phyloP scores from a whole-genome alignment of 176 grass and related monocot genomes.

The Dactylis glomerata region DNA sequence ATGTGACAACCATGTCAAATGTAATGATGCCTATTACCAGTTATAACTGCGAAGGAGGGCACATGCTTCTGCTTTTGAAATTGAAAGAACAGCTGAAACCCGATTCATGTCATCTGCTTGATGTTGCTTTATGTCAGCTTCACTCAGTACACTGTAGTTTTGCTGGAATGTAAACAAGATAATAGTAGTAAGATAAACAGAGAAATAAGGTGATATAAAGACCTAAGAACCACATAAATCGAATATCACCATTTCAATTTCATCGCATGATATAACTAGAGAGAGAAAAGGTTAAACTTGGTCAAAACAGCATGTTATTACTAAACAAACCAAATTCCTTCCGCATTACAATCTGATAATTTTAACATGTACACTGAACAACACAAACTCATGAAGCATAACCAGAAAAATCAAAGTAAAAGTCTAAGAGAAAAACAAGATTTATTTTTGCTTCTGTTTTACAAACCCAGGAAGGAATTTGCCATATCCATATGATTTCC shows the following conservation, averaged over 20 bases:
- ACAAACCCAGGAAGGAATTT: not conserved
- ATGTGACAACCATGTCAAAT: slow-evolving; percentile 11
- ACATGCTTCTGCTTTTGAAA: slow-evolving; percentile 72
- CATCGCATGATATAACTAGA: not conserved
- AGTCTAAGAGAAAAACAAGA: not conserved
- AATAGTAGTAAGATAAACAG: slow-evolving; percentile 22
- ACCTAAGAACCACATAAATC: not conserved
- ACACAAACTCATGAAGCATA: not conserved
- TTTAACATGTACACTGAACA: not conserved
- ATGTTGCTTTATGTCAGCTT: slow-evolving; percentile 72
- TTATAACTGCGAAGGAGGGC: slow-evolving; percentile 84
- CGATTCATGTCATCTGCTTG: slow-evolving; percentile 93
- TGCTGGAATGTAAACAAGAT: slow-evolving; percentile 53
- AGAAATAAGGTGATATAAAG: not conserved
- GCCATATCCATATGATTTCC: not conserved
- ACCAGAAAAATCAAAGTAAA: not conserved
- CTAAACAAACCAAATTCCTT: not conserved
- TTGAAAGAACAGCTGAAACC: slow-evolving; percentile 97
- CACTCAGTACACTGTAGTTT: slow-evolving; percentile 85
- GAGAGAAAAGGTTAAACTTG: not conserved
- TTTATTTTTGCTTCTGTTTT: not conserved
- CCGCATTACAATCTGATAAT: not conserved
- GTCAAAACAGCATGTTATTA: not conserved
- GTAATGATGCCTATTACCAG: slow-evolving; percentile 52
- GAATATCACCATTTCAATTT: not conserved